Percentiles rank a stretch among this genome's conserved stretches.
These are phyloP conservation scores for Hordeum marinum DNA, from an alignment of 176 grass and related monocot genomes.

Conservation along the genomic window DNA sequence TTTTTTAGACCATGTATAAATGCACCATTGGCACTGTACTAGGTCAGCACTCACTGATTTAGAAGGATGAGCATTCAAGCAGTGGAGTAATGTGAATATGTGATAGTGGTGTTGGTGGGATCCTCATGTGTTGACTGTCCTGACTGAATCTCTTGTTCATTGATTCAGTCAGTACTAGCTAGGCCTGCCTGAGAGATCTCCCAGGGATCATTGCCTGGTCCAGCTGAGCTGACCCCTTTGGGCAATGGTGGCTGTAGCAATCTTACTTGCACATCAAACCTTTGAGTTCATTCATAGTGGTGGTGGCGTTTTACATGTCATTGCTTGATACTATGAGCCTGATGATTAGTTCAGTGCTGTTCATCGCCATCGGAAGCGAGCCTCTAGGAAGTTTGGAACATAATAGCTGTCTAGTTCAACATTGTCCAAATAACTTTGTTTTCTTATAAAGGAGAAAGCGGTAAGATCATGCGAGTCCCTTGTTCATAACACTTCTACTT, in stretches of 20 bases:
- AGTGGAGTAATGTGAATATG: background rate
- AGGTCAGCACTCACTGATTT: conserved; percentile 12
- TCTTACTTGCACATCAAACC: background rate
- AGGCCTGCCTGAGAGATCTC: conserved; percentile 8
- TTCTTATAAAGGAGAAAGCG: background rate
- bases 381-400: background rate
- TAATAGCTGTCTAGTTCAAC: background rate
- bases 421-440: background rate
- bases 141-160: conserved; percentile 36
- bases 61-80: conserved; percentile 9
- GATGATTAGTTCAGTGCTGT: background rate
- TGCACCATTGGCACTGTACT: conserved; percentile 6
- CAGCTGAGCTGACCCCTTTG: background rate
- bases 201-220: background rate
- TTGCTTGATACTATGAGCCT: background rate
- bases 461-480: background rate
- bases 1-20: background rate
- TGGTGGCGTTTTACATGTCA: background rate
- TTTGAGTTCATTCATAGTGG: background rate
- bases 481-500: background rate
- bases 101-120: conserved; percentile 4
- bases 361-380: background rate
- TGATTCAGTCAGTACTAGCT: conserved; percentile 26
- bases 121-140: conserved; percentile 16
- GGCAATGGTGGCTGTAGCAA: background rate